phyloP scores from a whole-genome alignment of 2,329 filamentous ascomycete genomes.

The Hortaea werneckii region DNA sequence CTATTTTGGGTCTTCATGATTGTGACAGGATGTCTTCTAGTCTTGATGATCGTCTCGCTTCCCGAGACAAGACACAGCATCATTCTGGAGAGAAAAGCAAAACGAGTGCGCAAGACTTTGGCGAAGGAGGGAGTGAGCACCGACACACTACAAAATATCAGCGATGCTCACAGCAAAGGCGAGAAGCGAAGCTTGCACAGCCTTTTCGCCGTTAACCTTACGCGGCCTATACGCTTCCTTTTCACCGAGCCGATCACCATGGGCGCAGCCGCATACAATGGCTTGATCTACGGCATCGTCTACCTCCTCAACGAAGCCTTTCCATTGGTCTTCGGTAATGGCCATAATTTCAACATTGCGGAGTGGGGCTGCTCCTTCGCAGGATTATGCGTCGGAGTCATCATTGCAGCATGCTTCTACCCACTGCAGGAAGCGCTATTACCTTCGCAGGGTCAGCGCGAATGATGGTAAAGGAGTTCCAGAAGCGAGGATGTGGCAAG shows the following conservation, averaged over 20 bases:
- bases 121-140: slow-evolving; percentile 1
- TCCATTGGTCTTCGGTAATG: slow-evolving; percentile 37
- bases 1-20: slow-evolving; percentile 19
- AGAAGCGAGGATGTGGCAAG: slow-evolving; percentile 20
- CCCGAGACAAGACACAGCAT: slow-evolving; percentile 23
- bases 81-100: slow-evolving; percentile 43
- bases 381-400: slow-evolving; percentile 14
- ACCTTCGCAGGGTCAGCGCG: slow-evolving; percentile 17
- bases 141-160: slow-evolving; percentile 8
- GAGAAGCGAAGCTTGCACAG: slow-evolving; percentile 20
- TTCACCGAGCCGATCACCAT: slow-evolving; percentile 39
- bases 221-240: slow-evolving; percentile 40
- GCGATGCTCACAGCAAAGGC: slow-evolving; percentile 14
- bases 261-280: slow-evolving; percentile 39
- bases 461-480: slow-evolving; percentile 19
- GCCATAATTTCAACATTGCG: slow-evolving; percentile 27
- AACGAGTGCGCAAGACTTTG: slow-evolving; percentile 49
- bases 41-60: slow-evolving; percentile 18
- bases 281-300: slow-evolving; percentile 39
- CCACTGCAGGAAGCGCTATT: slow-evolving; percentile 35
- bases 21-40: slow-evolving; percentile 12
- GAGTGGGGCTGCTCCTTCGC: slow-evolving; percentile 15
- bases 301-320: slow-evolving; percentile 43
- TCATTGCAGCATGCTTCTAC: slow-evolving; percentile 30
- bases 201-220: slow-evolving; percentile 34